A percentile compares a stretch with the other conserved stretches of the same genome.
These are phyloP conservation scores for Corylus heterophylla DNA, from an alignment of 306 rosid species.

Conservation along the genomic window DNA sequence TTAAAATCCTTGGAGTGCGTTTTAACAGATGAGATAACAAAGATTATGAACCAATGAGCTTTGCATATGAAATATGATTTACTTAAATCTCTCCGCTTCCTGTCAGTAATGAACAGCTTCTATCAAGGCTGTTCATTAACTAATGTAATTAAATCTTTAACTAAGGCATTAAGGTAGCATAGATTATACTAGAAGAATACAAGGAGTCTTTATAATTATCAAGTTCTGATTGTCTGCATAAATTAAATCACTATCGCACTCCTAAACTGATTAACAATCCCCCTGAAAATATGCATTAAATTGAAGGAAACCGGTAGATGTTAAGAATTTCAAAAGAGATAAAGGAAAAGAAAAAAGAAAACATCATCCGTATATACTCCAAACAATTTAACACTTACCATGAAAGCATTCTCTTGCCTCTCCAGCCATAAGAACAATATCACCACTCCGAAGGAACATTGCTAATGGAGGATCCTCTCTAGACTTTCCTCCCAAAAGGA, in stretches of 20 bases:
- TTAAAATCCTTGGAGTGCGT: not conserved
- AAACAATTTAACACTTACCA: constrained; percentile 44
- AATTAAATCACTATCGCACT: not conserved
- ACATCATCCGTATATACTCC: not conserved
- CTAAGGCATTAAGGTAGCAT: not conserved
- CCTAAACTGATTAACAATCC: not conserved
- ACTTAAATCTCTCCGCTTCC: not conserved
- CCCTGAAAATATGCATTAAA: not conserved
- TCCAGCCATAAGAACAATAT: constrained; percentile 93
- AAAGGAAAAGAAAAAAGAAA: not conserved
- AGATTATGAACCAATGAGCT: not conserved
- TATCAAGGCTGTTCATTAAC: not conserved
- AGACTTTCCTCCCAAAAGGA: constrained; percentile 86
- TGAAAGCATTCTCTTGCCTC: constrained; percentile 94
- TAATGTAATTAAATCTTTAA: not conserved
- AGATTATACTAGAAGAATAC: not conserved
- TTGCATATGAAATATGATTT: too few species aligned
- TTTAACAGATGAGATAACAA: not conserved
- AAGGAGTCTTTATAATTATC: not conserved
- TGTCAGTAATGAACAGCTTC: not conserved
- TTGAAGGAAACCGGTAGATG: not conserved
- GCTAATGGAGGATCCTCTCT: constrained; percentile 81
- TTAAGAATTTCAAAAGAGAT: not conserved
- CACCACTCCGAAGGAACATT: constrained; percentile 96
- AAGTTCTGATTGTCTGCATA: not conserved